Evolutionary conservation across 495 filamentous ascomycete genomes (phyloP), one percentile per base, ranked within the genome.

Genomic region (Jackrogersella multiformis): DNA sequence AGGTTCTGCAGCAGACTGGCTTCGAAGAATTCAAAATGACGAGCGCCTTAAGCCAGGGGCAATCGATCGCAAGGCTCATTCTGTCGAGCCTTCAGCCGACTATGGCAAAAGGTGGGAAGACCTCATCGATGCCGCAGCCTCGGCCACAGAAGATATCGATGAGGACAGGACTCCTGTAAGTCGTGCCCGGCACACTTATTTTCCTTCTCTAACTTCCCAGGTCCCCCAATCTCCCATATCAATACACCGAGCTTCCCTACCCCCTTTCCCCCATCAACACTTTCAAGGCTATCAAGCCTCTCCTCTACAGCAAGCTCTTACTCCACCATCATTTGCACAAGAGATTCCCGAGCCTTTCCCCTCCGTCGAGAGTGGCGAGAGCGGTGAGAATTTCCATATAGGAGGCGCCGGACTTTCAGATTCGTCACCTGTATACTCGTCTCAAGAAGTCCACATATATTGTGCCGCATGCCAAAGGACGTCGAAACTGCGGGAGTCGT

Each of bases 31-130:
- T 12, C 81, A 84, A 39, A 81, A 82, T 63, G 80, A 81, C 15
- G 79, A 83, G 24, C 71, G 74, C 9, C 80, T 91, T 61, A 83
- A 90, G 64, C 85, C 88, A 8, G 93, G 90, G 68, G 85, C 89
- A 32, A 85, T 87, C 61, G 90, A 92, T 60, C 84, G 92, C 49
- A 96, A 96, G 76, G 91, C 91, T 20, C 85, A 88, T 62, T 96
- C 92, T 2, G 91, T 92, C 21, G 93, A 96, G 75, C 92, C 93
- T 13, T 84, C 88, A 28, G 87, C 85, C 64, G 86, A 89, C 42
- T 91, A 89, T 76, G 92, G 92, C 38, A 94, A 93, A 80, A 84
- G 93, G 71, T 97, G 93, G 93, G 92, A 96, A 77, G 93, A 97
- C 76, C 78, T 97, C 63, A 93, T 97, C 58, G 93, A 97, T 77